Evolutionary conservation across 352 stramenopile species (phyloP), one percentile per base, ranked within the genome.

Genomic region (Phytophthora ramorum): DNA sequence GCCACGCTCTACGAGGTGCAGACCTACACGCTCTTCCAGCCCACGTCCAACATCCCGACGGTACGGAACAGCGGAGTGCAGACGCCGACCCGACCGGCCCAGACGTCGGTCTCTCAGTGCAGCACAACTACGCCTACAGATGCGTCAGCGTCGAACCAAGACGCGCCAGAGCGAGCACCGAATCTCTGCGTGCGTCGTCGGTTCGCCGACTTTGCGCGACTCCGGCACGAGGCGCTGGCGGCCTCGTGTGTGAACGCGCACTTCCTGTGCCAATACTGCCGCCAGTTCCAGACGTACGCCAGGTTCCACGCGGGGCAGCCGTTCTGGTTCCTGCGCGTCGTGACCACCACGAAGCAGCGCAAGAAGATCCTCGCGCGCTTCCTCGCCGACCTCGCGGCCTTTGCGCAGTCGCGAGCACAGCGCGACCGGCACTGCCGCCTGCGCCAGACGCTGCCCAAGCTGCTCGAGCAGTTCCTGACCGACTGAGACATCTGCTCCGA

Each of bases 211-310:
- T 80, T 80, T 35, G 43, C 57, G 17, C 47, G 19, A 14, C 68
- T 80, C 13, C 63, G 72, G 2, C 51, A 71, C 16, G 61, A 83
- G 7, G 65, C 75, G 16, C 19, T 71, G 12, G 40, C 37, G 19
- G 67, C 38, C 58, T 58, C 55, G 53, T 83, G 64, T 63, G 45
- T 72, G 26, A 79, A 87, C 59, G 70, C 66, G 24, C 68, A 79
- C 58, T 84, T 79, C 66, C 17, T 78, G 53, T 89, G 80, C 28
- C 66, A 60, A 12, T 85, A 81, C 60, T 89, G 80, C 63, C 65
- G 70, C 41, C 65, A 73, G 35, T 79, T 87, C 48, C 65, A 78
- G 58, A 69, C 73, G 28, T 73, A 79, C 63, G 26, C 75, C 26
- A 67, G 75, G 6, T 87, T 86, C 71, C 69, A 69, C 43, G 41